These are phyloP conservation scores for Macrolepiota fuliginosa DNA, from an alignment of 768 basidiomycete genomes.

Conservation along the genomic window DNA sequence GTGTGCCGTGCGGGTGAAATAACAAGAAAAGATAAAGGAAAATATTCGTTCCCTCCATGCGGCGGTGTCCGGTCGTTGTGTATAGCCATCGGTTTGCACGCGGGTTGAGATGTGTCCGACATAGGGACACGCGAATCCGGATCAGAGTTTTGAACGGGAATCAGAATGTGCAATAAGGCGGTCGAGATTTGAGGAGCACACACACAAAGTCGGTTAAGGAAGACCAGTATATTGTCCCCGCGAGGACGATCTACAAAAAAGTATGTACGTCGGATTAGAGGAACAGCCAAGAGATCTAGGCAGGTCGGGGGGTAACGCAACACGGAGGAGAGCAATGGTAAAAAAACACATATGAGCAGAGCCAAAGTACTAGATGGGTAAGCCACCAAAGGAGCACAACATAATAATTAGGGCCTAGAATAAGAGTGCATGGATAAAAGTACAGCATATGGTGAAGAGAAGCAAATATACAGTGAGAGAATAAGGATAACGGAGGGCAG, in stretches of 20 bases:
- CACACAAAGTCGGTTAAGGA: not conserved
- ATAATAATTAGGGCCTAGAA: conserved; percentile 16
- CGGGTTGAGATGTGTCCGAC: not conserved
- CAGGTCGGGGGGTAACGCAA: conserved; percentile 24
- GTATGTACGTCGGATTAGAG: conserved; percentile 15
- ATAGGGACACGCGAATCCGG: not conserved
- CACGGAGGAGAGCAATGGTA: conserved; percentile 25
- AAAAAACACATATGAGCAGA: conserved; percentile 12
- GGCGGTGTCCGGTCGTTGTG: not conserved
- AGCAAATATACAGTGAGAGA: conserved; percentile 16
- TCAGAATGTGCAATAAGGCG: not conserved
- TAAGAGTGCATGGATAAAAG: conserved; percentile 9
- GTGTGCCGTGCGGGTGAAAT: not conserved
- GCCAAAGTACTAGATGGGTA: conserved; percentile 35
- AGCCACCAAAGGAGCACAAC: conserved; percentile 17
- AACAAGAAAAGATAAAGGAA: not conserved
- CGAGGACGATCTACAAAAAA: conserved; percentile 11
- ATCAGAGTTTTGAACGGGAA: not conserved
- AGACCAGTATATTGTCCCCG: not conserved
- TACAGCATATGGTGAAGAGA: conserved; percentile 11
- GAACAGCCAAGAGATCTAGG: conserved; percentile 19
- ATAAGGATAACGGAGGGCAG: conserved; percentile 11
- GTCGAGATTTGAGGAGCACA: not conserved
- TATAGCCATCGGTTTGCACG: not conserved
- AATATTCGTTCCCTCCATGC: not conserved